Conservation (phyloP, 805 yeast species). For the Yarrowia hollandica region DNA sequence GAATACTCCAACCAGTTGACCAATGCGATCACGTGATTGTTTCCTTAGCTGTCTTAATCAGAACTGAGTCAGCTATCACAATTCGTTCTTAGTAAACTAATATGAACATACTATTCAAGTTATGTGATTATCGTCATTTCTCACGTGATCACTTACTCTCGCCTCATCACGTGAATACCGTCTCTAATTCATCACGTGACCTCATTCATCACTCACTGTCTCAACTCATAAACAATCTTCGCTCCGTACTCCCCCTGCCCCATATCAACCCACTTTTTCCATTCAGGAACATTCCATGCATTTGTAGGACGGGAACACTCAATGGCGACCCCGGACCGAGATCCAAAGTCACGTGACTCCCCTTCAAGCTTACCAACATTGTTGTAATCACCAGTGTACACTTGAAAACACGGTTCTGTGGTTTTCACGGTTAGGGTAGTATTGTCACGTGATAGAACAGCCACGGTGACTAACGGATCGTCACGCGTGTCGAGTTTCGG, state of each 20-base stretch:
- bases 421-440: neutral
- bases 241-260: slow-evolving; percentile 1
- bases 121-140: too few relatives aligned
- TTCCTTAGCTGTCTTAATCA: too few relatives aligned
- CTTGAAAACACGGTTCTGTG: slow-evolving; percentile 14
- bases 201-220: neutral
- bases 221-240: neutral
- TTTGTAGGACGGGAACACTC: slow-evolving; percentile 5
- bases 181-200: neutral
- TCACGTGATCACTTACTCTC: neutral
- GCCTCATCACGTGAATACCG: neutral
- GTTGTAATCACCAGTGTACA: slow-evolving; percentile 9
- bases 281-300: slow-evolving; percentile 11
- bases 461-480: neutral
- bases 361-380: neutral
- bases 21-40: too few relatives aligned
- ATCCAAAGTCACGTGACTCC: slow-evolving; percentile 5
- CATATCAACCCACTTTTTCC: neutral
- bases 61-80: too few relatives aligned
- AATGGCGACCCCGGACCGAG: slow-evolving; percentile 6
- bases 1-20: too few relatives aligned
- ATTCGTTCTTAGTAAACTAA: too few relatives aligned
- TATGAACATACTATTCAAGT: too few relatives aligned
- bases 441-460: neutral
- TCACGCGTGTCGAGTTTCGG: slow-evolving; percentile 1